These are phyloP conservation scores for Vigna mungo DNA, from an alignment of 306 rosid species.

Conservation along the genomic window DNA sequence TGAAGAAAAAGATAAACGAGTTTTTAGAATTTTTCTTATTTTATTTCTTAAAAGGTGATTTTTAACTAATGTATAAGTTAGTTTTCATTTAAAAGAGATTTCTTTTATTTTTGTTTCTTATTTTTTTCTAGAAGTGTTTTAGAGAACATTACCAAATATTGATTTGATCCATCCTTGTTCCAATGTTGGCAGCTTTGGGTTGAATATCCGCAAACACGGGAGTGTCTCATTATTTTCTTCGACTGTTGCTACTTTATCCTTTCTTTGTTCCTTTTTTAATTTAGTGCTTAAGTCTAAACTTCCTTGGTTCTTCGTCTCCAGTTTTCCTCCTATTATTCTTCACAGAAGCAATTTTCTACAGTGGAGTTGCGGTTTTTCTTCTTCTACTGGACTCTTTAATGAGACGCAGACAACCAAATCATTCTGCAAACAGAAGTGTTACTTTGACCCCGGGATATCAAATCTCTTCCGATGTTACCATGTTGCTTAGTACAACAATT, in stretches of 20 bases:
- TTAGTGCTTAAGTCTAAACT: slow-evolving; percentile 42
- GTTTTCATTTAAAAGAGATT: no score
- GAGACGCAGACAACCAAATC: slow-evolving; percentile 56
- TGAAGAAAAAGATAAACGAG: no score
- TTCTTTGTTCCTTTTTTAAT: slow-evolving; percentile 25
- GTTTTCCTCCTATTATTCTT: slow-evolving; percentile 93
- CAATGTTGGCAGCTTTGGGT: neutral
- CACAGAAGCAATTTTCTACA: slow-evolving; percentile 89
- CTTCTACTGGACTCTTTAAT: slow-evolving; percentile 64
- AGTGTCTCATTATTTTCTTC: slow-evolving; percentile 28
- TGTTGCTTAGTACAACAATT: slow-evolving; percentile 82
- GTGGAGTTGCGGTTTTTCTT: slow-evolving; percentile 86
- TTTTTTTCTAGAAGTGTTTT: no score
- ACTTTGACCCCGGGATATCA: slow-evolving; percentile 62
- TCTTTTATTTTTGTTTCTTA: no score
- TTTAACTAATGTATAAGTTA: no score
- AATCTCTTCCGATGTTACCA: slow-evolving; percentile 68
- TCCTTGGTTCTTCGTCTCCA: slow-evolving; percentile 50
- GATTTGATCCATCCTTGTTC: neutral
- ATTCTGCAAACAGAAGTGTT: slow-evolving; percentile 41
- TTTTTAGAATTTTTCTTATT: no score
- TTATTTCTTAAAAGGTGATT: no score
- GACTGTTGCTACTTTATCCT: neutral
- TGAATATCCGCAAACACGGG: slow-evolving; percentile 1
- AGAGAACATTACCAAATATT: neutral